Percentiles rank a stretch among this genome's conserved stretches.
Evolutionary conservation across 495 filamentous ascomycete species (phyloP).

Genomic region (Podospora anserina): DNA sequence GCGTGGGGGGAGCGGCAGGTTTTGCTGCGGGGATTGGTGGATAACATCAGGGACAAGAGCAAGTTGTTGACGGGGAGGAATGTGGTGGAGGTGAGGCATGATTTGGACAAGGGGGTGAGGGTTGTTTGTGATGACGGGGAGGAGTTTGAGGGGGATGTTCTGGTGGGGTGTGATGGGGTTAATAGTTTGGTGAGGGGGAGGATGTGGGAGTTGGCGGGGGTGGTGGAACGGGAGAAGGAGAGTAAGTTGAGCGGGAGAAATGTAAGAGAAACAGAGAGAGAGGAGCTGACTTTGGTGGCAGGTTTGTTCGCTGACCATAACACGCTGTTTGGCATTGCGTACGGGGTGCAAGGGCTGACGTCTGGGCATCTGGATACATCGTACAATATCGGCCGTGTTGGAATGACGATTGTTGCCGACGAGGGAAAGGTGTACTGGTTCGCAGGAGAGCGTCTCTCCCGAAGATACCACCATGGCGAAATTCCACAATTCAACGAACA

Average conservation of each 20-base stretch:
- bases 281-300: background rate
- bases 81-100: slow-evolving; percentile 16
- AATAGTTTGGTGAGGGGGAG: slow-evolving; percentile 46
- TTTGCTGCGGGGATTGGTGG: slow-evolving; percentile 16
- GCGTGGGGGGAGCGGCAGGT: slow-evolving; percentile 19
- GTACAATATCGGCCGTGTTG: slow-evolving; percentile 25
- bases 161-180: slow-evolving; percentile 48
- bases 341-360: slow-evolving; percentile 3
- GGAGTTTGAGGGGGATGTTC: slow-evolving; percentile 38
- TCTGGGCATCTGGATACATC: slow-evolving; percentile 25
- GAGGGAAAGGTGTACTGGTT: slow-evolving; percentile 38
- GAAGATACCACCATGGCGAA: slow-evolving; percentile 11
- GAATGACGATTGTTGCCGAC: slow-evolving; percentile 27
- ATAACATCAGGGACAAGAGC: slow-evolving; percentile 20
- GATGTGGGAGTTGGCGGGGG: slow-evolving; percentile 32
- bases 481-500: slow-evolving; percentile 34
- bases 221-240: slow-evolving; percentile 19
- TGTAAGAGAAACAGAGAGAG: background rate
- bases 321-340: slow-evolving; percentile 39
- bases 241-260: background rate
- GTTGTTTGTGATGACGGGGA: slow-evolving; percentile 36
- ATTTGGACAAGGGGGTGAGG: slow-evolving; percentile 12
- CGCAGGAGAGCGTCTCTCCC: slow-evolving; percentile 25
- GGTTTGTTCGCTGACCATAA: slow-evolving; percentile 31
- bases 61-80: slow-evolving; percentile 20